phyloP scores from a whole-genome alignment of 1,284 basidiomycete genomes.

The Termitomyces sp. region DNA sequence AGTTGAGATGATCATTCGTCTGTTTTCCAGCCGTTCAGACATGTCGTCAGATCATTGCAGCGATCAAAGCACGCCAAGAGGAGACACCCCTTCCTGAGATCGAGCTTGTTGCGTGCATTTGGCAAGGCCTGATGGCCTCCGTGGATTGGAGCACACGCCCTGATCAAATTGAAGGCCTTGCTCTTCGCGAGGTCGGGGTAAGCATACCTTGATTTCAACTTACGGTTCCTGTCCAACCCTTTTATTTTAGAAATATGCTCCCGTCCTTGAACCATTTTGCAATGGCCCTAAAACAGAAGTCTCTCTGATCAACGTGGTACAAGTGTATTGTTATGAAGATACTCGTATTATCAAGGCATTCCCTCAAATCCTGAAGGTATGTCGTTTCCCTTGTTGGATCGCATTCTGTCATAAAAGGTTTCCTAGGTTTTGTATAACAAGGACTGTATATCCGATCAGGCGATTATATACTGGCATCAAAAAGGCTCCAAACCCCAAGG shows the following conservation, averaged over 20 bases:
- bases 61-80: conserved; percentile 66
- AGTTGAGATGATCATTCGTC: conserved; percentile 21
- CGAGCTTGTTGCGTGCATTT: conserved; percentile 85
- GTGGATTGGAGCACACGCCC: conserved; percentile 85
- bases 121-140: conserved; percentile 83
- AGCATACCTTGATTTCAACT: conserved; percentile 21
- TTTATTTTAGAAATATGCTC: conserved; percentile 63
- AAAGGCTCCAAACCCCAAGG: conserved; percentile 96
- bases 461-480: conserved; percentile 96
- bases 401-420: background rate
- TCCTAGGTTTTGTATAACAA: conserved; percentile 85
- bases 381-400: conserved; percentile 14
- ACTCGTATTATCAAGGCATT: conserved; percentile 92
- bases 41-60: conserved; percentile 60
- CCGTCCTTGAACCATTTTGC: conserved; percentile 86
- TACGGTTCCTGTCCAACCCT: conserved; percentile 1
- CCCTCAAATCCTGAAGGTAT: conserved; percentile 85
- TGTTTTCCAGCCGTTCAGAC: conserved; percentile 5
- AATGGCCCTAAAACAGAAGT: conserved; percentile 85
- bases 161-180: conserved; percentile 85
- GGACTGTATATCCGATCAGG: conserved; percentile 91
- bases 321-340: conserved; percentile 93
- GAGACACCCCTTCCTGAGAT: conserved; percentile 71
- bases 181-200: conserved; percentile 80
- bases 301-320: conserved; percentile 87